These are phyloP conservation scores for Mortierella hygrophila DNA, from an alignment of 192 early-diverging fungal species.

Conservation along the genomic window DNA sequence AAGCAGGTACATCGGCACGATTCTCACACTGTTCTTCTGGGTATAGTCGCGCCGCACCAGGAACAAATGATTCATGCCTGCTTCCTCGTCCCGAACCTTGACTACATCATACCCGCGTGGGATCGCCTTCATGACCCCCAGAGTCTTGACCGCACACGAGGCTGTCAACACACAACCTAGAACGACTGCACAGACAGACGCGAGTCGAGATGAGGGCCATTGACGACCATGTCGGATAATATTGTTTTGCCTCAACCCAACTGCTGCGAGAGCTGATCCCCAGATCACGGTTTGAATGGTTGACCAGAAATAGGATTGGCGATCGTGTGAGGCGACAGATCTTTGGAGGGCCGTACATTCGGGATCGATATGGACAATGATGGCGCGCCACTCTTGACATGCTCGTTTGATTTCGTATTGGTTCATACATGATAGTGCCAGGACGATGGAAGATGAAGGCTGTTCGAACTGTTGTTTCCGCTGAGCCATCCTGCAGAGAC, in stretches of 20 bases:
- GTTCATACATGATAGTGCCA: conserved; percentile 53
- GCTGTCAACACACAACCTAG: conserved; percentile 21
- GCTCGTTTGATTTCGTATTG: conserved; percentile 49
- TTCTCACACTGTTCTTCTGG: conserved; percentile 7
- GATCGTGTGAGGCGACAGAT: conserved; percentile 18
- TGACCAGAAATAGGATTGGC: conserved; percentile 31
- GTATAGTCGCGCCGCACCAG: conserved; percentile 39
- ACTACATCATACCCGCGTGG: conserved; percentile 44
- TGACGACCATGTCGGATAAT: conserved; percentile 19
- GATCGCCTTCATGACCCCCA: conserved; percentile 30
- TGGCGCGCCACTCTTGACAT: conserved; percentile 46
- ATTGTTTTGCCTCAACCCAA: conserved; percentile 19
- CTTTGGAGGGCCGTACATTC: conserved; percentile 50
- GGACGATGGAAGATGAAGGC: conserved; percentile 10
- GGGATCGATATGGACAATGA: conserved; percentile 51
- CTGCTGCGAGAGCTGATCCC: conserved; percentile 19
- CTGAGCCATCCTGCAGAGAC: conserved; percentile 28
- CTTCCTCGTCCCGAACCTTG: conserved; percentile 24
- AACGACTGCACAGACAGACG: conserved; percentile 6
- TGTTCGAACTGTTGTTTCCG: not conserved
- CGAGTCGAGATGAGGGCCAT: conserved; percentile 31
- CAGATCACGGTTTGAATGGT: conserved; percentile 33
- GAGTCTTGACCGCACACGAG: conserved; percentile 35
- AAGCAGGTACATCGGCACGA: conserved; percentile 45
- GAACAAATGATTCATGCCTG: conserved; percentile 28